Conservation (phyloP, 371 early-diverging fungal species). For the Smittium mucronatum region DNA sequence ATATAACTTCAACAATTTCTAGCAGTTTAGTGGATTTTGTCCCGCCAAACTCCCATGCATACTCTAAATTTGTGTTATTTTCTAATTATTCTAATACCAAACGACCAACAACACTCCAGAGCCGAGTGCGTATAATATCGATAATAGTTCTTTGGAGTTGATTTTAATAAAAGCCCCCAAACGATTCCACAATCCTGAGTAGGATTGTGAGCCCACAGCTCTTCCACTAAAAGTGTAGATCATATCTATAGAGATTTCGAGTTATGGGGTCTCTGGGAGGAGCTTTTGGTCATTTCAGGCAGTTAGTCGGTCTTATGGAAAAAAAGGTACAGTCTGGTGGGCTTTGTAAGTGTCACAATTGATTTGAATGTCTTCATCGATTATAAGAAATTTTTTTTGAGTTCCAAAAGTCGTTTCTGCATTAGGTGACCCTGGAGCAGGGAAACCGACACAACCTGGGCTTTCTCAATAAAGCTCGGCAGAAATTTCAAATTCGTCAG, state of each 20-base stretch:
- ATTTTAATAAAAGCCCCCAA: not conserved
- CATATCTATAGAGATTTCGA: not conserved
- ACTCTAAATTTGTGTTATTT: not conserved
- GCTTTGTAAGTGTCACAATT: not conserved
- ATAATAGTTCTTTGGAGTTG: not conserved
- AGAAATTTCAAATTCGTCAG: not conserved
- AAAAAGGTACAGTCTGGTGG: not conserved
- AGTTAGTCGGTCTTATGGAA: not conserved
- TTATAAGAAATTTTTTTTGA: not conserved
- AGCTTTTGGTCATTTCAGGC: not conserved
- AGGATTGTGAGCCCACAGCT: not conserved
- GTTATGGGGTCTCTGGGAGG: not conserved
- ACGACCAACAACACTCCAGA: not conserved
- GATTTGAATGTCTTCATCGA: not conserved
- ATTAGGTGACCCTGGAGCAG: not conserved
- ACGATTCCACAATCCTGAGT: not conserved
- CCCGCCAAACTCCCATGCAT: not conserved
- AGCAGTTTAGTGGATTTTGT: not conserved
- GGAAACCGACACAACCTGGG: not conserved
- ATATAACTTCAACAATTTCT: not conserved
- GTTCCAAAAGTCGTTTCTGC: not conserved
- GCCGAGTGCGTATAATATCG: not conserved
- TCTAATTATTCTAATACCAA: not conserved
- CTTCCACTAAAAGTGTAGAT: not conserved
- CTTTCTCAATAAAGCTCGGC: not conserved